Evolutionary conservation across 495 filamentous ascomycete genomes (phyloP).

Genomic region (Penicillium goetzii): DNA sequence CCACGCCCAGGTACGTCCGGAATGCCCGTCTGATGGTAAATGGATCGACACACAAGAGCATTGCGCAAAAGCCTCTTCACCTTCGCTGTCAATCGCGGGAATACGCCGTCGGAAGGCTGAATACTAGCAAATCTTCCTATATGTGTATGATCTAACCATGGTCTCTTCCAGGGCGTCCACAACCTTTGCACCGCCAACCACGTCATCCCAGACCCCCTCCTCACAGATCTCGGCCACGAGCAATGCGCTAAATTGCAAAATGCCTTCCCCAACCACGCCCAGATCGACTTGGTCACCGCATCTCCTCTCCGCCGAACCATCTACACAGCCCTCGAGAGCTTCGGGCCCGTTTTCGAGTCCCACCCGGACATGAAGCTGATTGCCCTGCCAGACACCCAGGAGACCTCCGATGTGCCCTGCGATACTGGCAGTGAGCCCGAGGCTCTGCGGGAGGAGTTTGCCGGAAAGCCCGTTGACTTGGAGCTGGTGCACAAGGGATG

Average conservation of each 20-base stretch:
- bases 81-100: background rate
- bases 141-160: constrained; percentile 11
- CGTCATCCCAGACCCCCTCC: constrained; percentile 70
- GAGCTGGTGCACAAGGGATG: constrained; percentile 62
- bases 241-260: constrained; percentile 71
- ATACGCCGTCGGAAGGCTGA: background rate
- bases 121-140: background rate
- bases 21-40: background rate
- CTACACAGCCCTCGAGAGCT: constrained; percentile 75
- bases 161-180: constrained; percentile 67
- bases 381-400: constrained; percentile 80
- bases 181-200: constrained; percentile 78
- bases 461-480: constrained; percentile 64
- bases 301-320: constrained; percentile 86
- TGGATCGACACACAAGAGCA: background rate
- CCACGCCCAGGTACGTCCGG: constrained; percentile 52
- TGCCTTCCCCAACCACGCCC: constrained; percentile 64
- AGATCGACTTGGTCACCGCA: constrained; percentile 73
- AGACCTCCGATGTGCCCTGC: constrained; percentile 75
- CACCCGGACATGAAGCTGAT: constrained; percentile 59
- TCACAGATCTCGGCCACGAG: constrained; percentile 74
- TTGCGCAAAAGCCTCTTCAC: constrained; percentile 2
- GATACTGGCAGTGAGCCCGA: constrained; percentile 69
- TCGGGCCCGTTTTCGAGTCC: constrained; percentile 56
- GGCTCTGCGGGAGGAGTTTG: constrained; percentile 66